Evolutionary conservation across 257 asterid species (phyloP), one percentile per base, ranked within the genome.

Genomic region (Jacaranda mimosifolia): DNA sequence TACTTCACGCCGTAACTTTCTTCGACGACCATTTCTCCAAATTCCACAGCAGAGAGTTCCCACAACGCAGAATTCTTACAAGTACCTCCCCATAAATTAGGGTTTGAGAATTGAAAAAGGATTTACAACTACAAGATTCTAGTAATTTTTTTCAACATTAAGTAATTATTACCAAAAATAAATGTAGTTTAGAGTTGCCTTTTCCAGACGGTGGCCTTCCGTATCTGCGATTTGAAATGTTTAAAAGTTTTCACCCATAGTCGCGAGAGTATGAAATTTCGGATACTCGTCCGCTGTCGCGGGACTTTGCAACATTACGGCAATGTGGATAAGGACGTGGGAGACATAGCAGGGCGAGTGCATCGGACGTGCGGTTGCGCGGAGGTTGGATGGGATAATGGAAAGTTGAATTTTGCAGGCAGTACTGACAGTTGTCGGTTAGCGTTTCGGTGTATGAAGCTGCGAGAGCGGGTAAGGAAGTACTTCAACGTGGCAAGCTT

Each of bases 71-170:
- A 64, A 51, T 1, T 45, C 12, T 45, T 1, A n/a, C 60, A 26
- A 19, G 68, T 65, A 48, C 48, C 55, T 38, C 72, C 72, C 43
- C 14, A 43, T 38, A 66, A 42, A 60, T 74, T 81, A 81, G 88
- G 87, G 85, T 81, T 84, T 83, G 55, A 52, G 52, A 64, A 48
- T n/a, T 8, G 45, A 69, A n/a, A n/a, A n/a, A 69, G 18, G 45
- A 55, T 59, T 62, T 46, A 5, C 10, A n/a, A 64, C 51, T 51
- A 58, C 48, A 45, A 66, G 51, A 17, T 26, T 26, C 32, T 4
- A 36, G 18, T 40, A 8, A 8, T 62, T 45, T 58, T 64, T 45
- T 1, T 12, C 7, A 21, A 56, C 6, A 53, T 55, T 0, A 12
- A 52, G 57, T 51, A 36, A 58, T 32, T 57, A 60, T 35, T 9